Base-by-base conservation (phyloP, 2,329 filamentous ascomycete species). In the Penicillium polonicum region DNA sequence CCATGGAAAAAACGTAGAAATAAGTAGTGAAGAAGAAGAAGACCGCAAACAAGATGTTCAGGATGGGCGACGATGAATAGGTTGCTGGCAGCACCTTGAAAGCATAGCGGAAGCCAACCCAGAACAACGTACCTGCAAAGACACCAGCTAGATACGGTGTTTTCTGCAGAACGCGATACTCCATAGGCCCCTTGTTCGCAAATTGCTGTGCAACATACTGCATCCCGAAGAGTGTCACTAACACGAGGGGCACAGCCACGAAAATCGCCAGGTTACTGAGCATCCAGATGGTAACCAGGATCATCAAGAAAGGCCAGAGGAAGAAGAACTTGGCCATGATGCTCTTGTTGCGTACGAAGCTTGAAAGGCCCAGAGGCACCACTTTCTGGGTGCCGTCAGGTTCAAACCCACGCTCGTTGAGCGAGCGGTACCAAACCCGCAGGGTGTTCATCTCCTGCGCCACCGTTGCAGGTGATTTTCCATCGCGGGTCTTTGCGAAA, bases 111-210 rank as follows among this genome's bases (percentile, higher is more conserved):
- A 90, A 69, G 29, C 87, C 90, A 4, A 91, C 85, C 79, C 91
- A 88, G 70, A 96, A 95, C 19, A 97, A 76, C 0, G 92, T 90
- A 2, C 82, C 92, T 0, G 92, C 88, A 77, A 99, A 99, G 60
- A 99, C 92, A 56, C 94, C 94, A 0, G 94, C 88, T 65, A 99
- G 81, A 83, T 92, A 97, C 13, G 94, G 93, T 58, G 94, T 97
- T 77, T 89, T 91, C 72, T 97, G 92, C 67, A 97, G 87, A 64
- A 88, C 85, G 66, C 91, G 88, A 87, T 96, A 96, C 68, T 96
- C 91, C 3, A 88, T 82, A 12, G 92, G 92, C 19, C 90, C 92
- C 80, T 89, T 92, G 61, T 88, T 87, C 55, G 96, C 80, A 38
- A 93, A 79, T 75, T 90, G 88, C 72, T 89, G 86, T 6, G 90